Evolutionary conservation across 1,139 yeast genomes (phyloP).

Genomic region (Candida sanyaensis): DNA sequence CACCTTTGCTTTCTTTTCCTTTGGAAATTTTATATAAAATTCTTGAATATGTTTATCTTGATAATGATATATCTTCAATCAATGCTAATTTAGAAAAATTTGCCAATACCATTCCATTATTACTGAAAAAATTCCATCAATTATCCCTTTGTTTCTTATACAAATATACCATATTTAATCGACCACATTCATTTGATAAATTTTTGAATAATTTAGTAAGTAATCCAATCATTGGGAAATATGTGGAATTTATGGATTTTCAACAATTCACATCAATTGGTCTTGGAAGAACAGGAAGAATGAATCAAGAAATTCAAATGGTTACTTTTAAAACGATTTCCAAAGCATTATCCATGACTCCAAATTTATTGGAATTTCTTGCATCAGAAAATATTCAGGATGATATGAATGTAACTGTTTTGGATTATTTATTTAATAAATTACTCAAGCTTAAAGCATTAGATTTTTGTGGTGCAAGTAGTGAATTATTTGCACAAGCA

Average conservation of each 20-base stretch:
- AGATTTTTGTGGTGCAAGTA: conserved; percentile 90
- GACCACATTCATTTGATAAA: conserved; percentile 80
- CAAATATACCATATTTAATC: conserved; percentile 70
- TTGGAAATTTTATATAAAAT: conserved; percentile 45
- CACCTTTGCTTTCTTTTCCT: conserved; percentile 30
- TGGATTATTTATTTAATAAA: conserved; percentile 60
- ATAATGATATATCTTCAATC: conserved; percentile 37
- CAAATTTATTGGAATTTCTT: conserved; percentile 73
- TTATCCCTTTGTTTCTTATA: conserved; percentile 48
- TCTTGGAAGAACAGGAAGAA: conserved; percentile 81
- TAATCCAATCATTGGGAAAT: conserved; percentile 56
- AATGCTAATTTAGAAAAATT: conserved; percentile 45
- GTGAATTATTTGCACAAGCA: conserved; percentile 62
- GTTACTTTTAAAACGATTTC: conserved; percentile 74
- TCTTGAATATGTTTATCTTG: conserved; percentile 47
- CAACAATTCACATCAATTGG: conserved; percentile 91
- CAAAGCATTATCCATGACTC: conserved; percentile 60
- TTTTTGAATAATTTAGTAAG: conserved; percentile 59
- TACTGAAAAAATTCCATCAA: conserved; percentile 36
- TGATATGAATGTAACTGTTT: conserved; percentile 67
- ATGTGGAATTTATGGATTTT: conserved; percentile 79
- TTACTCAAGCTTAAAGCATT: conserved; percentile 64
- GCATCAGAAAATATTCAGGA: conserved; percentile 86
- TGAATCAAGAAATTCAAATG: conserved; percentile 92
- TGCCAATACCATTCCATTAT: conserved; percentile 40